phyloP scores from a whole-genome alignment of 2,329 filamentous ascomycete species.

The Trichoderma sp. region DNA sequence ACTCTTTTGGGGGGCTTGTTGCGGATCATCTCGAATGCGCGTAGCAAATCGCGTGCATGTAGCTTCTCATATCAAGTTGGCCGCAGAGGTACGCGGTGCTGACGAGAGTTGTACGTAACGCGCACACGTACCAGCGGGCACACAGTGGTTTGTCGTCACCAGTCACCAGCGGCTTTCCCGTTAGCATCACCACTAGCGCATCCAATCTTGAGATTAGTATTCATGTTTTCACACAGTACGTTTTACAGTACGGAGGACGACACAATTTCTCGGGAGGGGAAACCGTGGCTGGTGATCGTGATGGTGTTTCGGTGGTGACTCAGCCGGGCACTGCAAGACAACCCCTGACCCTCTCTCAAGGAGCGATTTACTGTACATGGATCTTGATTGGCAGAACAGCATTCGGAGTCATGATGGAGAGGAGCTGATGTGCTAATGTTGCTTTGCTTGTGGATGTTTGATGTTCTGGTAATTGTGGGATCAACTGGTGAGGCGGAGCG shows the following conservation, averaged over 20 bases:
- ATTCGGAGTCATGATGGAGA: neutral
- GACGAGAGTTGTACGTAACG: neutral
- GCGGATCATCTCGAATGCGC: neutral
- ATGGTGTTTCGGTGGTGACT: neutral
- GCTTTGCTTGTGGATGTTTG: neutral
- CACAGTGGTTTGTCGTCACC: neutral
- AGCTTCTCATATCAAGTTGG: neutral
- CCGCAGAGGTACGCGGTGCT: neutral
- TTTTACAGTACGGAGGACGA: no score
- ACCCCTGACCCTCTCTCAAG: neutral
- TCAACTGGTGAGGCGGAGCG: neutral
- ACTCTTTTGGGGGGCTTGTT: neutral
- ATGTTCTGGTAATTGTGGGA: neutral
- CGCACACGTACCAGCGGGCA: neutral
- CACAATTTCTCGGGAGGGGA: neutral
- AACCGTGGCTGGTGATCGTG: neutral
- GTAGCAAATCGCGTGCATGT: neutral
- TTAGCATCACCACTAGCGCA: neutral
- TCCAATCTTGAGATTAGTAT: neutral
- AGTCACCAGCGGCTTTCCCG: neutral
- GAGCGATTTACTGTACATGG: neutral
- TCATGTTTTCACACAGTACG: neutral
- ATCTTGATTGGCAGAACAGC: neutral
- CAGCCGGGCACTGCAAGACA: neutral
- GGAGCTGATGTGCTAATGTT: neutral